A percentile compares a stretch with the other conserved stretches of the same genome.
Conservation (phyloP, 441 rosid species). For the Syzygium syzygioides region DNA sequence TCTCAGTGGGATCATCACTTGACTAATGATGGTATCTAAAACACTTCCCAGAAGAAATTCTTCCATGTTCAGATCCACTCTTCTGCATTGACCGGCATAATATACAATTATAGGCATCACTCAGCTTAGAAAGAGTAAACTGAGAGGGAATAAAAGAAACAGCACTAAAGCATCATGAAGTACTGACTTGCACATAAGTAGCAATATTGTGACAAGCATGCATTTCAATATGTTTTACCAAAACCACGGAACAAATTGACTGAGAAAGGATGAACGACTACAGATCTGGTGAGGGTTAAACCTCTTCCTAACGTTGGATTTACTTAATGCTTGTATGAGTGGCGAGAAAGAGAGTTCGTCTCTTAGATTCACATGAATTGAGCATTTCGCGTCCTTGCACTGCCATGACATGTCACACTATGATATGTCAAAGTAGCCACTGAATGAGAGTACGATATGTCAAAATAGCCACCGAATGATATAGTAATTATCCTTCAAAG, state of each 20-base stretch:
- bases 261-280: not conserved
- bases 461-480: not conserved
- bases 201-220: not conserved
- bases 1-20: slow-evolving; percentile 53
- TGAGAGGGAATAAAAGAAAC: not conserved
- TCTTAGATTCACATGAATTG: not conserved
- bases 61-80: slow-evolving; percentile 38
- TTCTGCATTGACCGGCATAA: slow-evolving; percentile 26
- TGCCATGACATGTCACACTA: not conserved
- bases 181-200: not conserved
- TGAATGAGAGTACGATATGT: not conserved
- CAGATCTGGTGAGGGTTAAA: not conserved
- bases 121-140: not conserved
- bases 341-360: not conserved
- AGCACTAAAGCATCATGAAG: not conserved
- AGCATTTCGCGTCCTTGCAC: not conserved
- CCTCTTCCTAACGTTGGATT: not conserved
- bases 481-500: not conserved
- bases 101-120: not conserved
- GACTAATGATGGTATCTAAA: slow-evolving; percentile 64
- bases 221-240: not conserved
- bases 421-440: not conserved
- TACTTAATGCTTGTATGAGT: not conserved
- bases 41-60: slow-evolving; percentile 56
- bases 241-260: not conserved